Evolutionary conservation across 179 eudicot species (phyloP).

Genomic region (Silene noctiflora): DNA sequence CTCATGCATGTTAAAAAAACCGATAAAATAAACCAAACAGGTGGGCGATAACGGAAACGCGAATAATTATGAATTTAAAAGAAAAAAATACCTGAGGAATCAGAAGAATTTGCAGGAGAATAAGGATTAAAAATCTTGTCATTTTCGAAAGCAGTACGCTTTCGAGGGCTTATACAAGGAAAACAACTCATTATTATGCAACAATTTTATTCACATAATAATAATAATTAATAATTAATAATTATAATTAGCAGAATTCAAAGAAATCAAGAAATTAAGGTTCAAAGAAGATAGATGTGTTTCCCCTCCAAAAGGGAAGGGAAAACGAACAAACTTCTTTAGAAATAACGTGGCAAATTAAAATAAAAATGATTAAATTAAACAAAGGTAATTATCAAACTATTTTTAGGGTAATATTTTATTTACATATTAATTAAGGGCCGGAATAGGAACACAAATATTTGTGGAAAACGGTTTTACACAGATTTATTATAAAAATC

Average conservation of each 20-base stretch:
- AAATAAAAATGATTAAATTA: too few species aligned
- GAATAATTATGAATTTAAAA: neutral
- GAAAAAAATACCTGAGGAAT: conserved; percentile 41
- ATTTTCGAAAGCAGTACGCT: conserved; percentile 36
- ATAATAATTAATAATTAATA: neutral
- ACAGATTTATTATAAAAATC: too few species aligned
- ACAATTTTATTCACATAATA: neutral
- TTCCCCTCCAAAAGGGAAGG: conserved; percentile 19
- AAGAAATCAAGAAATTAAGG: neutral
- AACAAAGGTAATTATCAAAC: too few species aligned
- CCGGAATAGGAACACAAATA: too few species aligned
- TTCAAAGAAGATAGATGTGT: conserved; percentile 12
- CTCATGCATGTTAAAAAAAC: too few species aligned
- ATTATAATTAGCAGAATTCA: neutral
- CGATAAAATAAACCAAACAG: too few species aligned
- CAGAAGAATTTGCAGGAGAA: conserved; percentile 28
- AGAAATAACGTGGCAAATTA: too few species aligned
- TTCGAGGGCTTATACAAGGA: conserved; percentile 50
- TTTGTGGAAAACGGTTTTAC: too few species aligned
- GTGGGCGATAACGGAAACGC: too few species aligned
- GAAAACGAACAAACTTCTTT: neutral
- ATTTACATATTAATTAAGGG: too few species aligned
- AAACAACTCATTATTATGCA: conserved; percentile 53
- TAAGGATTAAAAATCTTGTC: conserved; percentile 30
- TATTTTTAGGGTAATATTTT: too few species aligned